Evolutionary conservation across 176 grass and related monocot genomes (phyloP).

Genomic region (Juncus inflexus): DNA sequence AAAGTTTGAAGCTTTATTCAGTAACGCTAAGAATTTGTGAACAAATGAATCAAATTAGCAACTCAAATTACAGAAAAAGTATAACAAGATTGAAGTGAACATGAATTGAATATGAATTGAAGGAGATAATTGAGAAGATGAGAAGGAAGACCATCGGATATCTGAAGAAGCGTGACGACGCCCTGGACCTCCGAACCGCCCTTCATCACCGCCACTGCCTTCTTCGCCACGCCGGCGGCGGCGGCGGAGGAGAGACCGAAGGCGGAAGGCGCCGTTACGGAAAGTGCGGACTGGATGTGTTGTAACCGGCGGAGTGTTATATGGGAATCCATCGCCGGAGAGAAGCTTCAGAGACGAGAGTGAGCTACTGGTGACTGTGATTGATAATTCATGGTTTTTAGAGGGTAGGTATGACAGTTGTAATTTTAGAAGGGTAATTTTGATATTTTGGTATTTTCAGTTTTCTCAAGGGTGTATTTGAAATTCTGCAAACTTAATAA

Average conservation of each 20-base stretch:
- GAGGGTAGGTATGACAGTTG: no score
- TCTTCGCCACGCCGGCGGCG: constrained; percentile 30
- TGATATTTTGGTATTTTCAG: no score
- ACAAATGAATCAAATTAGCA: no score
- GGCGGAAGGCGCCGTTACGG: constrained; percentile 4
- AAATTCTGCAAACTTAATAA: no score
- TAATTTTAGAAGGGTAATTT: no score
- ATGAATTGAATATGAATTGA: neutral
- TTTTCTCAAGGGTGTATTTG: no score
- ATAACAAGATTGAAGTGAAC: no score
- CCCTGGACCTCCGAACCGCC: constrained; percentile 32
- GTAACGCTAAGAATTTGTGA: constrained; percentile 22
- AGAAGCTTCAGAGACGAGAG: neutral
- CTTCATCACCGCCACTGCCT: constrained; percentile 34
- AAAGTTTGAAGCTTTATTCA: no score
- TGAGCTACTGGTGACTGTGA: no score
- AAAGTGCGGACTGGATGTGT: constrained; percentile 26
- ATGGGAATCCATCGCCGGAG: neutral
- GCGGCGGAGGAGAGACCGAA: constrained; percentile 9
- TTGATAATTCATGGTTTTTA: no score
- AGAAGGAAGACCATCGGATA: constrained; percentile 29
- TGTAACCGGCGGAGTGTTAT: constrained; percentile 12
- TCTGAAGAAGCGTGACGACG: constrained; percentile 41
- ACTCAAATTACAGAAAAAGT: no score
- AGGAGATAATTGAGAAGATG: neutral